These are phyloP conservation scores for Penicillium canescens DNA, from an alignment of 495 filamentous ascomycete species.

Conservation along the genomic window DNA sequence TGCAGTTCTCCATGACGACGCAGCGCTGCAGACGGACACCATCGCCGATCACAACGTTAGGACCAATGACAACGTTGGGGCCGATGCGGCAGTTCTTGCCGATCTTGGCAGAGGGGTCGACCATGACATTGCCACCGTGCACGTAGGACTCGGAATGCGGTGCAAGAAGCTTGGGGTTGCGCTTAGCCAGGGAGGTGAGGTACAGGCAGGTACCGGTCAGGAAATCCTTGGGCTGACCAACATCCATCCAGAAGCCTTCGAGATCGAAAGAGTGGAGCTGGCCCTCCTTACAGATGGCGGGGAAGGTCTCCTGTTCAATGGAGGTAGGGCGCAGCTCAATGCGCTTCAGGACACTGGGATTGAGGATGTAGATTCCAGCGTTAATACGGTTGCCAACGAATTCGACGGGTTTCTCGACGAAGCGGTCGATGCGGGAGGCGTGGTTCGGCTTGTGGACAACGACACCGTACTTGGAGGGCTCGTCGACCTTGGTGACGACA, in stretches of 20 bases:
- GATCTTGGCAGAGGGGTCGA: constrained; percentile 93
- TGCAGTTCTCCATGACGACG: constrained; percentile 83
- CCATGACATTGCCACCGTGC: constrained; percentile 93
- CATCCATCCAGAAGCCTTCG: constrained; percentile 99
- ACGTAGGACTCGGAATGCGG: constrained; percentile 77
- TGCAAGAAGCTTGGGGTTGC: constrained; percentile 81
- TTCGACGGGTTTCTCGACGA: constrained; percentile 99
- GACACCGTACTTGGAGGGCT: constrained; percentile 98
- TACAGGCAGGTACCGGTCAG: constrained; percentile 95
- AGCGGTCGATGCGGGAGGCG: constrained; percentile 91
- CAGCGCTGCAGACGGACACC: constrained; percentile 94
- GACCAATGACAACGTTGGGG: constrained; percentile 95
- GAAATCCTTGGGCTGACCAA: constrained; percentile 99
- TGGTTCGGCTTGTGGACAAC: constrained; percentile 97
- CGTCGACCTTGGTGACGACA: constrained; percentile 98
- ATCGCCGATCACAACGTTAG: constrained; percentile 91
- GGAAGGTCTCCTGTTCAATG: constrained; percentile 99
- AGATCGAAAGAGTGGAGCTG: constrained; percentile 97
- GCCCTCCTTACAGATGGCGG: constrained; percentile 85
- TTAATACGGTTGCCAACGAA: constrained; percentile 99
- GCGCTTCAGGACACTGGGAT: constrained; percentile 83
- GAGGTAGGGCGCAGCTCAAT: constrained; percentile 97
- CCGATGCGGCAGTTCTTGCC: constrained; percentile 98
- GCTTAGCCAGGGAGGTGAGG: constrained; percentile 90
- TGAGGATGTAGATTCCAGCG: constrained; percentile 98